phyloP scores from a whole-genome alignment of 1,284 basidiomycete species.

The Cutaneotrichosporon dermatis region DNA sequence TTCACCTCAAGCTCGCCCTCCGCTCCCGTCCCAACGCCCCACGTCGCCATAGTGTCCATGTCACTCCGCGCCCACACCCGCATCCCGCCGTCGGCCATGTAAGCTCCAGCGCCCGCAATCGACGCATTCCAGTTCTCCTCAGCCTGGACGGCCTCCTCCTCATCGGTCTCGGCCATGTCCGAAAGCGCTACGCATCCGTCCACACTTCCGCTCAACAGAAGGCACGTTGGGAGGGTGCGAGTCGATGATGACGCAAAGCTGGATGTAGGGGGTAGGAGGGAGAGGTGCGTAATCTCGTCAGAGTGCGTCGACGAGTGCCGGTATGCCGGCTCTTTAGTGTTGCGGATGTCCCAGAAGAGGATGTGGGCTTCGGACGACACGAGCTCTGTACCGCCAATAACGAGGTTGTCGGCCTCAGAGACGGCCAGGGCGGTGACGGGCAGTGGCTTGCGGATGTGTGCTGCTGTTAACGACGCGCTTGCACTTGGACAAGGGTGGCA shows the following conservation, averaged over 20 bases:
- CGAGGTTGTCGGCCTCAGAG: slow-evolving; percentile 41
- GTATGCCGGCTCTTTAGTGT: slow-evolving; percentile 44
- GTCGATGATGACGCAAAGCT: slow-evolving; percentile 24
- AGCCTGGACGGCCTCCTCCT: slow-evolving; percentile 51
- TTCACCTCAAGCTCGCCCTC: slow-evolving; percentile 41
- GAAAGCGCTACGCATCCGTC: slow-evolving; percentile 52
- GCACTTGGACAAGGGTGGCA: neutral
- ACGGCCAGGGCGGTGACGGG: slow-evolving; percentile 45
- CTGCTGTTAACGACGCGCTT: slow-evolving; percentile 18
- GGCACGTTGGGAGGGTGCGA: slow-evolving; percentile 27
- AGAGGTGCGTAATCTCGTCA: slow-evolving; percentile 52
- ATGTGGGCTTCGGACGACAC: slow-evolving; percentile 51
- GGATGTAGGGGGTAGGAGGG: slow-evolving; percentile 46
- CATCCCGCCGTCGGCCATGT: slow-evolving; percentile 29
- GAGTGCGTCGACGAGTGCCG: slow-evolving; percentile 52
- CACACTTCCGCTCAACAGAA: slow-evolving; percentile 51
- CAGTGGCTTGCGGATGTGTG: slow-evolving; percentile 41
- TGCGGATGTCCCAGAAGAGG: slow-evolving; percentile 51
- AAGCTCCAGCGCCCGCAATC: slow-evolving; percentile 40
- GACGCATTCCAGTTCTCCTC: slow-evolving; percentile 48
- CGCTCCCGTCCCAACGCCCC: slow-evolving; percentile 27
- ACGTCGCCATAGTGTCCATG: slow-evolving; percentile 47
- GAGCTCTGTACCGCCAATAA: slow-evolving; percentile 52
- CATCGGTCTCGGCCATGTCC: slow-evolving; percentile 50
- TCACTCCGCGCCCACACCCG: slow-evolving; percentile 48